Evolutionary conservation across 2,329 filamentous ascomycete species (phyloP), one percentile per base, ranked within the genome.

Genomic region (Sporothrix pallida): DNA sequence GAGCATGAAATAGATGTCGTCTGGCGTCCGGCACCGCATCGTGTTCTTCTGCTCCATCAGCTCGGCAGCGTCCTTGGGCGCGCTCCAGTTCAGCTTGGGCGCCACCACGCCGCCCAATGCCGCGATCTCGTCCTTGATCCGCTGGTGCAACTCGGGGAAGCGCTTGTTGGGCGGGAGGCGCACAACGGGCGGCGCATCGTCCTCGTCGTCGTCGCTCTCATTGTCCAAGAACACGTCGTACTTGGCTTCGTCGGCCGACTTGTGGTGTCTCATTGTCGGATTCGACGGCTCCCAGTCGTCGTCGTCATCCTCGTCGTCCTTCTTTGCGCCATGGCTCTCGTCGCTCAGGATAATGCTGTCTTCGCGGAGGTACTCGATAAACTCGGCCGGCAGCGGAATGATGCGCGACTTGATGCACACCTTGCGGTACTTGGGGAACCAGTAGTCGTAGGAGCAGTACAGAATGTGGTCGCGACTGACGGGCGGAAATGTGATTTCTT

Each of bases 41-140:
- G 93, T 97, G 82, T 99, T 99, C 78, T 91, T 82, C 87, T 95
- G 81, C 83, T 83, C 91, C 83, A 88, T 90, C 82, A 99, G 98
- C 92, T 94, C 98, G 26, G 93, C 93, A 9, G 96, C 96, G 80
- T 99, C 96, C 81, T 98, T 97, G 3, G 96, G 96, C 3, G 94
- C 91, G 6, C 95, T 98, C 96, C 96, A 99, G 84, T 98, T 98
- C 65, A 99, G 85, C 82, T 99, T 99, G 0, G 96, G 96, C 1
- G 92, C 91, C 9, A 97, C 95, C 75, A 91, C 90, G 74, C 95
- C 95, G 17, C 93, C 95, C 0, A 98, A 87, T 78, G 95, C 92
- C 13, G 86, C 83, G 75, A 99, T 98, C 58, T 89, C 92, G 31
- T 89, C 85, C 80, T 91, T 92, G 81, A 99, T 94, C 73, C 88